phyloP scores from a whole-genome alignment of 768 basidiomycete species.

The Agaricus sinodeliciosus region DNA sequence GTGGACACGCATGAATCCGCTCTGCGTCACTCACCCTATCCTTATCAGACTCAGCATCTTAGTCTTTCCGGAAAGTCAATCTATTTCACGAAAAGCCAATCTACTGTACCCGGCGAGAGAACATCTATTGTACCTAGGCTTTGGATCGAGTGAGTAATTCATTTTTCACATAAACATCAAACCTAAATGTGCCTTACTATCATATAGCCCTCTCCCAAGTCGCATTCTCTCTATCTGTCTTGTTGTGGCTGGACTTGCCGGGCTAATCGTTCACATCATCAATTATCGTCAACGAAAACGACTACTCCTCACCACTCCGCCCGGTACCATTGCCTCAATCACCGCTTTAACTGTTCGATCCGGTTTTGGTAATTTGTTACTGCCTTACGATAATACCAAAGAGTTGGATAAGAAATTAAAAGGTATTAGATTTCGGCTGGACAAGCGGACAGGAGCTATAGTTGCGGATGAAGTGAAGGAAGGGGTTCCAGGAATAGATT shows the following conservation, averaged over 20 bases:
- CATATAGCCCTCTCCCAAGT: conserved; percentile 42
- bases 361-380: conserved; percentile 55
- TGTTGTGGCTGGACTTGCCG: conserved; percentile 41
- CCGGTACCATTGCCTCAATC: conserved; percentile 54
- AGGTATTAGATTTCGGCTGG: conserved; percentile 47
- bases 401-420: conserved; percentile 41
- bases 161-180: background rate
- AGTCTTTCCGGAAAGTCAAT: conserved; percentile 47
- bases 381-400: conserved; percentile 47
- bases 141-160: conserved; percentile 47
- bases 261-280: conserved; percentile 38
- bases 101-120: conserved; percentile 30
- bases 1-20: conserved; percentile 15
- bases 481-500: conserved; percentile 20
- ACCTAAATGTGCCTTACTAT: background rate
- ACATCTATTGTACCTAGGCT: conserved; percentile 41
- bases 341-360: conserved; percentile 53
- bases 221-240: conserved; percentile 44
- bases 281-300: conserved; percentile 40
- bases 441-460: conserved; percentile 55
- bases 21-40: background rate
- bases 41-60: conserved; percentile 45
- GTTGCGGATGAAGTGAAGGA: conserved; percentile 43
- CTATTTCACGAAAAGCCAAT: conserved; percentile 46
- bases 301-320: conserved; percentile 46